Evolutionary conservation across 495 filamentous ascomycete species (phyloP).

Genomic region (Hypomontagnella submonticulosa): DNA sequence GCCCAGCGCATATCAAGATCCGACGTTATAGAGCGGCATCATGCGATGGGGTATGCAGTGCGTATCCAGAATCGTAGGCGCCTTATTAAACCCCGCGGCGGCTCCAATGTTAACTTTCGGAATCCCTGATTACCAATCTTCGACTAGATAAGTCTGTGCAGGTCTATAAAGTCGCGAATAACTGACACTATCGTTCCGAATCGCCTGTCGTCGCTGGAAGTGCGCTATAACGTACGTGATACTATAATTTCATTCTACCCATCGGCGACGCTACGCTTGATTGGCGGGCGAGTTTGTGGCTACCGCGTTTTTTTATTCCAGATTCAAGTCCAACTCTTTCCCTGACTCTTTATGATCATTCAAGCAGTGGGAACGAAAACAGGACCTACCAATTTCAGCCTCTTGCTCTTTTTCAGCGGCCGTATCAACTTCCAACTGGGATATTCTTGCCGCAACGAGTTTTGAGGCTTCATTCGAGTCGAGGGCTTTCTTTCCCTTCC

Average conservation of each 20-base stretch:
- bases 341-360: neutral
- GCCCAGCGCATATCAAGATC: slow-evolving; percentile 14
- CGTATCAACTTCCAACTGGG: slow-evolving; percentile 91
- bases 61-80: slow-evolving; percentile 10
- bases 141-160: slow-evolving; percentile 4
- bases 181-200: slow-evolving; percentile 2
- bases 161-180: slow-evolving; percentile 21
- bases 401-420: slow-evolving; percentile 96
- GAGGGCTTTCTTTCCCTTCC: slow-evolving; percentile 72
- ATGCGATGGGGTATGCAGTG: slow-evolving; percentile 15
- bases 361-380: slow-evolving; percentile 27
- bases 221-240: slow-evolving; percentile 10
- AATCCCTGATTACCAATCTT: too few relatives aligned
- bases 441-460: slow-evolving; percentile 90
- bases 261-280: slow-evolving; percentile 3
- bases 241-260: neutral
- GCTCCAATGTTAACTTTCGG: neutral
- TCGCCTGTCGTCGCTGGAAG: slow-evolving; percentile 1
- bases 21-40: slow-evolving; percentile 9
- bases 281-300: slow-evolving; percentile 11
- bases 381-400: slow-evolving; percentile 89
- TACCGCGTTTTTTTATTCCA: neutral
- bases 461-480: slow-evolving; percentile 90
- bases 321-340: neutral
- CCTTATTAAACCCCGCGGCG: neutral